Base-by-base conservation (phyloP, 257 asterid genomes). In the Nicotiana obtusifolia region DNA sequence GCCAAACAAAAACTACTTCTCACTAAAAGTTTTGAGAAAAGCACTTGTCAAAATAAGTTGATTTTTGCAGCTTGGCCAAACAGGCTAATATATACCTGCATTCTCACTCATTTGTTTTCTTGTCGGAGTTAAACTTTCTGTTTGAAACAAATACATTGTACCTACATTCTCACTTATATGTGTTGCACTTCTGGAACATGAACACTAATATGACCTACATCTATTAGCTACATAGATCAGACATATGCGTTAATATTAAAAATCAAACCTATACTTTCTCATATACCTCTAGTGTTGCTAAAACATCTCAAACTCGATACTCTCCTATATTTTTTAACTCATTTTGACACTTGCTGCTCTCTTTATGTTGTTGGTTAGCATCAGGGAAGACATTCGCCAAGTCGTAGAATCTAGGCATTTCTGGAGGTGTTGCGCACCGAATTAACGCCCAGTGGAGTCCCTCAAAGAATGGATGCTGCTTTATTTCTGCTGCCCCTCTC, bases 381-480 rank as follows among this genome's bases (percentile, higher is more conserved):
- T 53, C 76, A 5, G 57, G 83, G 47, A 56, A 33, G 33, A 76
- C 67, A 64, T 59, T 86, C 20, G 60, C 15, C 78, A 73, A 73
- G 60, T 73, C 60, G 53, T 73, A 73, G 35, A 41, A 73, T 73
- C 78, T 24, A 61, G 94, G 96, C 14, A 89, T 86, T 80, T 82
- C 89, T 19, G 97, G 97, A 26, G 97, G 94, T 0, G 88, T 7
- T 61, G 90, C 84, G 77, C 97, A 91, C 80, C 97, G 88, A 88
- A 92, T 85, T 2, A 92, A 89, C 24, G 94, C 97, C 94, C 97
- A 92, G 80, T 88, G 90, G 66, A 92, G 89, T 4, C 94, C 93
- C 24, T 90, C 88, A 73, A 92, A 92, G 82, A 92, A 92, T 0
- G 91, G 90, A 64, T 92, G 97, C 44, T 86, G 89, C 81, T 90